phyloP scores from a whole-genome alignment of 2,329 filamentous ascomycete genomes.

The Trichoderma lentiforme region DNA sequence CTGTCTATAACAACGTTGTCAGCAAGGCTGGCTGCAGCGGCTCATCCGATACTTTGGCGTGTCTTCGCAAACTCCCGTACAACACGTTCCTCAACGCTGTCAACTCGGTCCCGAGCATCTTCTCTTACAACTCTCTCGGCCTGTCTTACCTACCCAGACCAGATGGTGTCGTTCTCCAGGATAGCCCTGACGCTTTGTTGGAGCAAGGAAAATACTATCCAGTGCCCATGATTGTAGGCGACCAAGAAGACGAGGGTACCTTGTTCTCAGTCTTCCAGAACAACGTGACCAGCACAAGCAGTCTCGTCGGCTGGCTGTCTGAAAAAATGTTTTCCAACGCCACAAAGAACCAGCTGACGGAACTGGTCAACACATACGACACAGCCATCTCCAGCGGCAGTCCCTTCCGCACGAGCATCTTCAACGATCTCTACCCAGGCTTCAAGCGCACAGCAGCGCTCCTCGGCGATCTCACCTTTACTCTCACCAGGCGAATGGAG shows the following conservation, averaged over 20 bases:
- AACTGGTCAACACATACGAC: constrained; percentile 61
- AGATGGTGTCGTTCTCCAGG: constrained; percentile 60
- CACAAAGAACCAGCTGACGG: constrained; percentile 46
- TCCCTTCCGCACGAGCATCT: constrained; percentile 64
- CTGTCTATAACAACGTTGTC: constrained; percentile 61
- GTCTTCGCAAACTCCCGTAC: constrained; percentile 61
- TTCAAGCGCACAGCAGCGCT: constrained; percentile 76
- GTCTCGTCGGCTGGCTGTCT: constrained; percentile 60
- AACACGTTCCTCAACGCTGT: constrained; percentile 60
- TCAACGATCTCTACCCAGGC: constrained; percentile 73
- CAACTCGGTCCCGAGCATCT: constrained; percentile 66
- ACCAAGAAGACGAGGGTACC: constrained; percentile 79
- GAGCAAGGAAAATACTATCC: constrained; percentile 46
- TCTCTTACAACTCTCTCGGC: constrained; percentile 66
- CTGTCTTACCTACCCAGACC: constrained; percentile 73
- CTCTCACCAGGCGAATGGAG: constrained; percentile 64
- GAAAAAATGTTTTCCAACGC: constrained; percentile 59
- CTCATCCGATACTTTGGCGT: constrained; percentile 57
- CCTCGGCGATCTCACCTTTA: constrained; percentile 73
- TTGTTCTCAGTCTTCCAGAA: constrained; percentile 67
- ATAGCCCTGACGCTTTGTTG: constrained; percentile 60
- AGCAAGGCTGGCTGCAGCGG: constrained; percentile 58
- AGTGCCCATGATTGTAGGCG: constrained; percentile 58
- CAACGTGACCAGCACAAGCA: constrained; percentile 61
- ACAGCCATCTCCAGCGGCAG: constrained; percentile 56